Conservation (phyloP, 2,329 filamentous ascomycete species). For the Hansfordia pulvinata region DNA sequence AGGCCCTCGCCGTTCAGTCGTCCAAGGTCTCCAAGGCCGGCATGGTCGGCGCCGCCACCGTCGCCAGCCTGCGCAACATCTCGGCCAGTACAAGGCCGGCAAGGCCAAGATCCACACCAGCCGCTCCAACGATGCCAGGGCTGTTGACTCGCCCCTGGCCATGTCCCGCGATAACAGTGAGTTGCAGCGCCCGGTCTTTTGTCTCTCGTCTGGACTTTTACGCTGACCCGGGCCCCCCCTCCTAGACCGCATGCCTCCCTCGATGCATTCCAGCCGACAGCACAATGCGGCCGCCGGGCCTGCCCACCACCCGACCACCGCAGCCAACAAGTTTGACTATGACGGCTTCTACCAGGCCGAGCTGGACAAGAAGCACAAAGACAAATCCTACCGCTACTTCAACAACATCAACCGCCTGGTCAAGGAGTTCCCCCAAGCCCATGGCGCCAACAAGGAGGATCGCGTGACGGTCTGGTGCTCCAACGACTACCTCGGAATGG, state of each 20-base stretch:
- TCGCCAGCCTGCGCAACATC: conserved; percentile 36
- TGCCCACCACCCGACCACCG: conserved; percentile 11
- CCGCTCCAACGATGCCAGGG: conserved; percentile 60
- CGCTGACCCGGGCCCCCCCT: conserved; percentile 14
- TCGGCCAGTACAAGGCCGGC: conserved; percentile 35
- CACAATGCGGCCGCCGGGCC: conserved; percentile 11
- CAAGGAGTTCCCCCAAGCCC: conserved; percentile 88
- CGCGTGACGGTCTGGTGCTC: conserved; percentile 97
- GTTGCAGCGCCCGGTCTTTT: conserved; percentile 5
- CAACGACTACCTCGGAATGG: conserved; percentile 98
- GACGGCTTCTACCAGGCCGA: conserved; percentile 78
- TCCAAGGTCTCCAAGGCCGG: conserved; percentile 34
- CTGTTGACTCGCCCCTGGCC: conserved; percentile 49
- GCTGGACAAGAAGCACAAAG: conserved; percentile 97
- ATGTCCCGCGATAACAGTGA: conserved; percentile 35
- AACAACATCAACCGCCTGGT: conserved; percentile 99
- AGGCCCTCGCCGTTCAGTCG: conserved; percentile 82
- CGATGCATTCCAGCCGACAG: conserved; percentile 13
- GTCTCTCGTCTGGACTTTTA: conserved; percentile 7
- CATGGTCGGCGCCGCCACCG: conserved; percentile 24
- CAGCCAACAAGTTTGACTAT: conserved; percentile 66
- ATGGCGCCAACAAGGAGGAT: conserved; percentile 73
- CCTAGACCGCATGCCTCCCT: conserved; percentile 16
- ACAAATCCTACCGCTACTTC: conserved; percentile 99
- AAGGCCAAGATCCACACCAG: conserved; percentile 76